phyloP scores from a whole-genome alignment of 1,284 basidiomycete genomes.

The Ceratobasidium papillatum region DNA sequence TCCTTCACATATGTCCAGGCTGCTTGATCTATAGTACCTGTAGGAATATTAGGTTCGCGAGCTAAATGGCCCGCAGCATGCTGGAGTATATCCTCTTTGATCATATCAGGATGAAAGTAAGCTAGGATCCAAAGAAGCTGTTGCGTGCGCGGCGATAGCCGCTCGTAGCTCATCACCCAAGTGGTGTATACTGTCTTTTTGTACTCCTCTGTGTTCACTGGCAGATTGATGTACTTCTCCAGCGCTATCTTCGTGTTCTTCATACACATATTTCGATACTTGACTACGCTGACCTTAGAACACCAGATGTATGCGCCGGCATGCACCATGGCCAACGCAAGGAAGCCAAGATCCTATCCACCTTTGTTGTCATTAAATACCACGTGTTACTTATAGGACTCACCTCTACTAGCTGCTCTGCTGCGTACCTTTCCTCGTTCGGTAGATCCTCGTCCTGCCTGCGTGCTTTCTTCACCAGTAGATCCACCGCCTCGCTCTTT shows the following conservation, averaged over 20 bases:
- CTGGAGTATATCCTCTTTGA: conserved; percentile 6
- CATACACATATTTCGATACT: not conserved
- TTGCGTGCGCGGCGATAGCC: not conserved
- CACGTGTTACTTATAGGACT: not conserved
- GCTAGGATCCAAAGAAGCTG: not conserved
- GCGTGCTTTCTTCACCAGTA: not conserved
- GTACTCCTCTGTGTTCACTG: conserved; percentile 13
- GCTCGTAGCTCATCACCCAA: conserved; percentile 1
- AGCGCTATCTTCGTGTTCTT: not conserved
- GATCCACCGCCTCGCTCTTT: not conserved
- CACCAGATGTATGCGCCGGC: conserved; percentile 10
- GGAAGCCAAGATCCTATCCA: not conserved
- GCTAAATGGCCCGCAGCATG: not conserved
- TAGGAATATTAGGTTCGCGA: not conserved
- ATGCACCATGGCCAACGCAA: conserved; percentile 29
- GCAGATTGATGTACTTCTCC: not conserved
- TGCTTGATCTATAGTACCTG: not conserved
- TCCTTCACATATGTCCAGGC: not conserved
- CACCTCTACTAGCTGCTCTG: not conserved
- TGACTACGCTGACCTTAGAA: not conserved
- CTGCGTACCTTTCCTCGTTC: not conserved
- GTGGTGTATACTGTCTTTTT: conserved; percentile 28
- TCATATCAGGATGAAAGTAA: not conserved
- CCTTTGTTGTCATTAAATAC: not conserved
- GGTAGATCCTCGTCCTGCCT: not conserved